These are phyloP conservation scores for Pseudogymnoascus sp. DNA, from an alignment of 2,329 filamentous ascomycete genomes.

Conservation along the genomic window DNA sequence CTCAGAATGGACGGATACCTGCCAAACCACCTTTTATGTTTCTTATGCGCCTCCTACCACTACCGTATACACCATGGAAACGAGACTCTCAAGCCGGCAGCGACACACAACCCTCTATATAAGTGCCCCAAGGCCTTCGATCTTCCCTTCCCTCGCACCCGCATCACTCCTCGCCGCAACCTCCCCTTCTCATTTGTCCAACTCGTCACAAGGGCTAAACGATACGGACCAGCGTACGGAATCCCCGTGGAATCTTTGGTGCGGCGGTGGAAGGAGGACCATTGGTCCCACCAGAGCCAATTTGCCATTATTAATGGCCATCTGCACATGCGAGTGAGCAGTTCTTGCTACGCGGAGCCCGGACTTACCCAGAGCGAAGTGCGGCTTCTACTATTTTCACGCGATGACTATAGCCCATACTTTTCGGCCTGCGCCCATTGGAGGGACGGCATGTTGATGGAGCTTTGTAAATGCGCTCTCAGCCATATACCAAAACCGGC, in stretches of 20 bases:
- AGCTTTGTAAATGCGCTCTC: constrained; percentile 55
- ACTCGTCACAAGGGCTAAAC: constrained; percentile 44
- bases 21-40: constrained; percentile 53
- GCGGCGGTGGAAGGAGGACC: constrained; percentile 45
- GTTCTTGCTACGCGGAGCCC: constrained; percentile 45
- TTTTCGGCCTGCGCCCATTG: constrained; percentile 59
- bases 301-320: constrained; percentile 48
- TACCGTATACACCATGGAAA: constrained; percentile 45
- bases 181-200: constrained; percentile 55
- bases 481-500: constrained; percentile 47
- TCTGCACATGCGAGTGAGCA: constrained; percentile 53
- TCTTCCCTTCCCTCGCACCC: constrained; percentile 41
- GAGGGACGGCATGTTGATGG: constrained; percentile 54
- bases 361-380: constrained; percentile 46
- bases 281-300: constrained; percentile 50
- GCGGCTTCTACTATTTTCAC: constrained; percentile 52
- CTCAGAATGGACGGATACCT: constrained; percentile 43
- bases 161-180: constrained; percentile 48
- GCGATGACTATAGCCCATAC: constrained; percentile 55
- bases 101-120: constrained; percentile 51
- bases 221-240: constrained; percentile 43
- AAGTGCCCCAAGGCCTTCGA: constrained; percentile 46
- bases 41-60: constrained; percentile 51
- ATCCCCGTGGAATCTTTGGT: constrained; percentile 41
- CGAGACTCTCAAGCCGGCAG: constrained; percentile 48